phyloP scores from a whole-genome alignment of 495 filamentous ascomycete species.

The Polyplosphaeria fusca region DNA sequence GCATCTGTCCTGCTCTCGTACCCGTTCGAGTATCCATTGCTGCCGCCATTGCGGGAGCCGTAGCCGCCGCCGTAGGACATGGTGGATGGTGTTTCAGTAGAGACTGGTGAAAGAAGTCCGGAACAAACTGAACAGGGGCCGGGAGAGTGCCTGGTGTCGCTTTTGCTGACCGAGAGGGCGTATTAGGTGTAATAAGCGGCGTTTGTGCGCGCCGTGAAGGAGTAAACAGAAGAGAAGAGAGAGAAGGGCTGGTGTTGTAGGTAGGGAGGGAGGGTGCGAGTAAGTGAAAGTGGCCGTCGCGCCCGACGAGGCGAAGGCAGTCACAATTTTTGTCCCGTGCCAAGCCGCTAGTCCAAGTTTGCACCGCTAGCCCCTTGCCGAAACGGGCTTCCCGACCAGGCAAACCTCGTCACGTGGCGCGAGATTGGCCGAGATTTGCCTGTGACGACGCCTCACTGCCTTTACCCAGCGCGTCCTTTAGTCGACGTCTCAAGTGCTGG shows the following conservation, averaged over 20 bases:
- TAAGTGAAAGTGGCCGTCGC: conserved; percentile 2
- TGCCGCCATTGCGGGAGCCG: conserved; percentile 40
- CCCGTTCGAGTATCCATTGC: conserved; percentile 31
- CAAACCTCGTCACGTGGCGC: conserved; percentile 21
- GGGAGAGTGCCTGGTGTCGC: conserved; percentile 8
- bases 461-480: too few relatives aligned
- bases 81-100: conserved; percentile 28
- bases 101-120: conserved; percentile 30
- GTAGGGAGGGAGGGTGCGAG: background rate
- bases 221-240: conserved; percentile 34
- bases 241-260: background rate
- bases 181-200: conserved; percentile 17
- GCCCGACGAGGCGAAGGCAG: background rate
- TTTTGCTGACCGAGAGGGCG: background rate
- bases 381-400: background rate
- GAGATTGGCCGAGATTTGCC: background rate
- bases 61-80: conserved; percentile 79
- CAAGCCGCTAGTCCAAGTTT: conserved; percentile 3
- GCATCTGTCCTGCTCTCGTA: conserved; percentile 25
- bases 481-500: too few relatives aligned
- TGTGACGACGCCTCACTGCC: background rate
- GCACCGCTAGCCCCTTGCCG: background rate
- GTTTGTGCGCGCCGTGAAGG: conserved; percentile 20
- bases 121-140: background rate
- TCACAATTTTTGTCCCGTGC: conserved; percentile 1